phyloP scores from a whole-genome alignment of 495 filamentous ascomycete species.

The Aspergillus asperescens region DNA sequence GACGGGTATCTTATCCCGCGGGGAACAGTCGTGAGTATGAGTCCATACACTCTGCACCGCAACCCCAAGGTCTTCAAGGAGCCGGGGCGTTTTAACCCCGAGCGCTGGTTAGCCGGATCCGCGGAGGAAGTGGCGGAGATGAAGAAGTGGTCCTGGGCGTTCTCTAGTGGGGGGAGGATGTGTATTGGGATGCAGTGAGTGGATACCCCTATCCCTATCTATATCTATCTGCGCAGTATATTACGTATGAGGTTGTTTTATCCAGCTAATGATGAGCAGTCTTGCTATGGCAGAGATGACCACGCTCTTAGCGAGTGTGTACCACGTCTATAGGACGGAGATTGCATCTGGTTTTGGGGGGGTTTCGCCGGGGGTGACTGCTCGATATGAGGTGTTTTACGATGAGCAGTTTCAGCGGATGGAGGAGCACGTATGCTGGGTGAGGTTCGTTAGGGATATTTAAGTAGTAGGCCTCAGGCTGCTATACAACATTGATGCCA shows the following conservation, averaged over 20 bases:
- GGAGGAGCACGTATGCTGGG: constrained; percentile 11
- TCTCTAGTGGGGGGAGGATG: constrained; percentile 71
- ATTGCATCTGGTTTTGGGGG: constrained; percentile 16
- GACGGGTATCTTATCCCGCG: constrained; percentile 46
- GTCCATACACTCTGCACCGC: constrained; percentile 59
- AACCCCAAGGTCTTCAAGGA: constrained; percentile 49
- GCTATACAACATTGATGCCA: too few relatives aligned
- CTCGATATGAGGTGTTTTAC: constrained; percentile 38
- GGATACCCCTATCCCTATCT: background rate
- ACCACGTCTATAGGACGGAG: constrained; percentile 29
- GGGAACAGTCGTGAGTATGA: constrained; percentile 55
- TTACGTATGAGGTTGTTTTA: too few relatives aligned
- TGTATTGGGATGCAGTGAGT: constrained; percentile 59
- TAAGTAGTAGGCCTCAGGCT: too few relatives aligned
- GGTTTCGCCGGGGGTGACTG: constrained; percentile 29
- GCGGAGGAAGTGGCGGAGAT: constrained; percentile 38
- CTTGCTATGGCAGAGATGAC: constrained; percentile 42
- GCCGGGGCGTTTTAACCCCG: constrained; percentile 49
- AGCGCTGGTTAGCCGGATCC: constrained; percentile 47
- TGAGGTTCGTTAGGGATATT: background rate
- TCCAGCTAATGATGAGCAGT: constrained; percentile 17
- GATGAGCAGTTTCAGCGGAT: constrained; percentile 23
- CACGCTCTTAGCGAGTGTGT: constrained; percentile 33
- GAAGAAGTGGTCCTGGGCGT: constrained; percentile 67
- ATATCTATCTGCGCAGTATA: background rate